These are phyloP conservation scores for Clausena lansium DNA, from an alignment of 345 rosid species.

Conservation along the genomic window DNA sequence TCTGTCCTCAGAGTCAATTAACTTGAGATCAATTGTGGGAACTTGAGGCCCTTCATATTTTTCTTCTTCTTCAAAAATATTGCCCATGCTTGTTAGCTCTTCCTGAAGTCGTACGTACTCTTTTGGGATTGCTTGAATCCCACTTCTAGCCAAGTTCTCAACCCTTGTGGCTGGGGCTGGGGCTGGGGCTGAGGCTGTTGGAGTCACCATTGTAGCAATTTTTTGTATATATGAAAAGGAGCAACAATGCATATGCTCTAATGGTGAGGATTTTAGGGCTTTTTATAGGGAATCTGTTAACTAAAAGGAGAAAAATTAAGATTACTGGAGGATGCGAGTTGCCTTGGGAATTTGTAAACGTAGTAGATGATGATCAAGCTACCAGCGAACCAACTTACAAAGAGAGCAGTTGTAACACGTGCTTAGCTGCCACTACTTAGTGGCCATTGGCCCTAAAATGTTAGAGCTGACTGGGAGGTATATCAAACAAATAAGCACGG, in stretches of 20 bases:
- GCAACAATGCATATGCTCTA: background rate
- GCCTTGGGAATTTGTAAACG: background rate
- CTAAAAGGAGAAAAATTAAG: background rate
- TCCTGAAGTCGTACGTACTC: conserved; percentile 77
- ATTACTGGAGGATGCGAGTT: background rate
- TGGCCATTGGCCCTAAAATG: background rate
- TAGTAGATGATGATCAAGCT: background rate
- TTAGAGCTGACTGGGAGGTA: conserved; percentile 27
- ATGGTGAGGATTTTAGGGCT: background rate
- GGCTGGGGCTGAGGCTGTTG: background rate
- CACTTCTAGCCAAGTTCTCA: conserved; percentile 71
- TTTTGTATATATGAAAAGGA: background rate
- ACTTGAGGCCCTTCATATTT: conserved; percentile 75
- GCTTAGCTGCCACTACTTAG: conserved; percentile 13
- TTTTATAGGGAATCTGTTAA: conserved; percentile 13
- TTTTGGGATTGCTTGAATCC: conserved; percentile 66
- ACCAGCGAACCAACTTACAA: background rate
- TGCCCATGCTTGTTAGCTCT: conserved; percentile 66
- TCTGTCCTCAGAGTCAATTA: conserved; percentile 54
- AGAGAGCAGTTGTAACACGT: conserved; percentile 18
- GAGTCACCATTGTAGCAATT: conserved; percentile 25
- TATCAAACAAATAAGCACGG: conserved; percentile 4
- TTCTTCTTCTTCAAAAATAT: conserved; percentile 81
- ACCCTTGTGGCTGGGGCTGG: conserved; percentile 38
- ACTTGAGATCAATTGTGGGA: conserved; percentile 68